phyloP scores from a whole-genome alignment of 2,329 filamentous ascomycete species.

The Aspergillus sp. region DNA sequence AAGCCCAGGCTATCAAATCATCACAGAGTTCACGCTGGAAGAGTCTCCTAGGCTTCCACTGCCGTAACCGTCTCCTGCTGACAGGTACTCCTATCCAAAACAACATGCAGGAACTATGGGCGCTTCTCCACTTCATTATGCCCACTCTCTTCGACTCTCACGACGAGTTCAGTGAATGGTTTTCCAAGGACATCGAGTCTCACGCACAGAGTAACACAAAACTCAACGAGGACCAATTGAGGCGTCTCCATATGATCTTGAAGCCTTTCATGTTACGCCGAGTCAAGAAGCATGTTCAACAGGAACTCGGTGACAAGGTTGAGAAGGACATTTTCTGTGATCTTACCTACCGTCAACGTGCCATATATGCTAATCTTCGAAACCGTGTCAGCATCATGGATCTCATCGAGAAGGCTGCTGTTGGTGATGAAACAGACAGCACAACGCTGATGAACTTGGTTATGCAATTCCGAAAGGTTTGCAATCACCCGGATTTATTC shows the following conservation, averaged over 20 bases:
- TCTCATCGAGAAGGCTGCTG: constrained; percentile 92
- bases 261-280: constrained; percentile 99
- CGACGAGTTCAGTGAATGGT: constrained; percentile 55
- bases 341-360: constrained; percentile 91
- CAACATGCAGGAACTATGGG: constrained; percentile 99
- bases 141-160: constrained; percentile 82
- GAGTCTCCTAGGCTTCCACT: constrained; percentile 88
- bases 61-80: constrained; percentile 86
- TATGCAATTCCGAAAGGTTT: constrained; percentile 99
- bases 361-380: constrained; percentile 86
- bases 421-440: constrained; percentile 91
- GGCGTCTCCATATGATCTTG: constrained; percentile 95
- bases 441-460: constrained; percentile 98
- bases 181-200: constrained; percentile 74
- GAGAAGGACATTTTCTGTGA: constrained; percentile 96
- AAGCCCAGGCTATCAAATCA: constrained; percentile 98
- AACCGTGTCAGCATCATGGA: constrained; percentile 99
- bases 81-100: constrained; percentile 99
- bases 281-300: constrained; percentile 99
- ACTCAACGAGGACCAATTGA: constrained; percentile 95
- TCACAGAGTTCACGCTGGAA: constrained; percentile 97
- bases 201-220: constrained; percentile 99
- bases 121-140: constrained; percentile 98
- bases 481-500: constrained; percentile 96
- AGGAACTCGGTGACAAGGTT: constrained; percentile 98